Evolutionary conservation across 2,329 filamentous ascomycete species (phyloP), one percentile per base, ranked within the genome.

Genomic region (Cladosporium colombiae): DNA sequence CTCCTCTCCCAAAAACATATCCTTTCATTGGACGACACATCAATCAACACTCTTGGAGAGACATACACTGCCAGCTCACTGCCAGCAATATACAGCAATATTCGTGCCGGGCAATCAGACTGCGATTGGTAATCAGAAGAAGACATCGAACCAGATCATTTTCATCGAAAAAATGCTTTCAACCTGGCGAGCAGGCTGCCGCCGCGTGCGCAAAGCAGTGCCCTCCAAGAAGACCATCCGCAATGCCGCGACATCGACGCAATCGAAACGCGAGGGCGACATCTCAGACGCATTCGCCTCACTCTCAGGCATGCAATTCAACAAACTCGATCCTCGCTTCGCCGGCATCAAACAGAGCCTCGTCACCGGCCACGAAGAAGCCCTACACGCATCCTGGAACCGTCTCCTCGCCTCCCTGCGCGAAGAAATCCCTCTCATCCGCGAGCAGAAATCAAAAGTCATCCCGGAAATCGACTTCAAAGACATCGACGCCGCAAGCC

Each of bases 221-320:
- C 25, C 35, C 3, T 33, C 50, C 14, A 33, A 63, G 49, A 56
- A 35, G 4, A 63, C 50, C 18, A 13, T 46, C 35, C 61, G 61
- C 35, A 55, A 63, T 27, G 50, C 50, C 55, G 73, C 73, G 21
- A 70, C 71, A 40, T 68, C 74, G 14, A 53, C 69, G 35, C 58
- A 68, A 3, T 79, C 79, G 59, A 83, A 81, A 68, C 77, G 80
- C 53, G 80, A 79, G 31, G 82, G 82, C 50, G 81, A 83, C 57
- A 84, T 84, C 27, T 83, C 81, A 2, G 81, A 82, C 71, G 81
- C 82, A 0, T 84, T 84, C 66, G 81, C 77, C 6, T 82, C 80
- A 4, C 77, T 84, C 2, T 82, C 81, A 1, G 82, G 82, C 18
- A 76, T 82, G 50, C 67, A 79, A 2, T 82, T 82, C 68, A 71